Percentiles rank a stretch among this genome's conserved stretches.
Conservation (phyloP, 139 green algal genomes). For the Mesostigma viride region DNA sequence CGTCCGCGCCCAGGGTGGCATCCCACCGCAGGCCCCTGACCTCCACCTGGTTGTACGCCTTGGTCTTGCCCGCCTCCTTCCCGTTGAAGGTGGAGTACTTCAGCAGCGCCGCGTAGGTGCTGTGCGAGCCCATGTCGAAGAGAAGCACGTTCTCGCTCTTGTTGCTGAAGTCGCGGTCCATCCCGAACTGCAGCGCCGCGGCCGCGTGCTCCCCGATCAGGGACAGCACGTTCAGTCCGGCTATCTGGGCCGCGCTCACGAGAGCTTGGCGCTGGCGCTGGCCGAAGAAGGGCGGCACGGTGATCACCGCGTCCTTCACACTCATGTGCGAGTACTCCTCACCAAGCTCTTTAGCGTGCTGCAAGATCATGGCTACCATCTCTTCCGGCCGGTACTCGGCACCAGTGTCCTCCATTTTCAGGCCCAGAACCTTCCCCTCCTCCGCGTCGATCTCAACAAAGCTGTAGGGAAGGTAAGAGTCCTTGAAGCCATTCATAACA, state of each 20-base stretch:
- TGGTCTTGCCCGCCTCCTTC: conserved; percentile 55
- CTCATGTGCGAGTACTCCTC: conserved; percentile 49
- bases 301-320: conserved; percentile 71
- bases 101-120: conserved; percentile 62
- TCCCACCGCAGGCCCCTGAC: conserved; percentile 81
- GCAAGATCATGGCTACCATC: conserved; percentile 72
- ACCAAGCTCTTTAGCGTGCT: conserved; percentile 71
- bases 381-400: conserved; percentile 63
- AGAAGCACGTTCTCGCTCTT: conserved; percentile 69
- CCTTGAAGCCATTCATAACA: conserved; percentile 37
- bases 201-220: conserved; percentile 78
- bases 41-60: conserved; percentile 71
- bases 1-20: conserved; percentile 57
- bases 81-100: conserved; percentile 65
- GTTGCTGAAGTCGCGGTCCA: conserved; percentile 58
- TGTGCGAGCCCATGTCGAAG: conserved; percentile 81
- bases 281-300: conserved; percentile 75
- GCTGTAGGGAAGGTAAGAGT: conserved; percentile 50
- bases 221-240: conserved; percentile 57
- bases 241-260: conserved; percentile 49
- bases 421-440: conserved; percentile 15
- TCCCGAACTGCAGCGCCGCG: conserved; percentile 92
- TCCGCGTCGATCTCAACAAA: conserved; percentile 51
- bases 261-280: conserved; percentile 67
- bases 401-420: neutral